Evolutionary conservation across 495 filamentous ascomycete species (phyloP).

Genomic region (Xylaria sp.): DNA sequence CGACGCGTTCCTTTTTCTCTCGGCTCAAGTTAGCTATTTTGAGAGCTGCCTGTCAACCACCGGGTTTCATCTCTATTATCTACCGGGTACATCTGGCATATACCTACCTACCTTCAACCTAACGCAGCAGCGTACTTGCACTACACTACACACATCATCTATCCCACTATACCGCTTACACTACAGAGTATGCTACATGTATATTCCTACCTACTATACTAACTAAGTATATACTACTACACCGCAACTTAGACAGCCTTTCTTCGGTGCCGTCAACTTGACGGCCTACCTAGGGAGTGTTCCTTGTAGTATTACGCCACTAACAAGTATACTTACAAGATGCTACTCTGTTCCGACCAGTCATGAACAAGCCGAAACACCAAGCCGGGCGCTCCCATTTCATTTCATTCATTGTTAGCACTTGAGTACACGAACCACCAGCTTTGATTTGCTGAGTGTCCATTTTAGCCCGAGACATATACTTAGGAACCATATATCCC

Average conservation of each 20-base stretch:
- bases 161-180: no score
- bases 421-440: no score
- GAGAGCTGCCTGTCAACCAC: background rate
- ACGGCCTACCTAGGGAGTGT: background rate
- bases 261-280: background rate
- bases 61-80: constrained; percentile 3
- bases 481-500: background rate
- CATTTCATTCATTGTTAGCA: background rate
- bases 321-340: background rate
- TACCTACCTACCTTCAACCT: no score
- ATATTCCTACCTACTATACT: no score
- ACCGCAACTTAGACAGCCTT: background rate
- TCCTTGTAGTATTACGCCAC: no score
- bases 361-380: background rate
- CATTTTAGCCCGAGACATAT: background rate
- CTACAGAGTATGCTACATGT: no score
- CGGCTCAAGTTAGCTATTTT: constrained; percentile 2
- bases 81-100: background rate
- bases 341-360: background rate
- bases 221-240: background rate
- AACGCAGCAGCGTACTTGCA: no score
- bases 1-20: background rate
- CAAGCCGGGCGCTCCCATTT: background rate
- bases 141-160: no score
- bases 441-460: background rate